Evolutionary conservation across 1,284 basidiomycete species (phyloP).

Genomic region (Tilletia indica): DNA sequence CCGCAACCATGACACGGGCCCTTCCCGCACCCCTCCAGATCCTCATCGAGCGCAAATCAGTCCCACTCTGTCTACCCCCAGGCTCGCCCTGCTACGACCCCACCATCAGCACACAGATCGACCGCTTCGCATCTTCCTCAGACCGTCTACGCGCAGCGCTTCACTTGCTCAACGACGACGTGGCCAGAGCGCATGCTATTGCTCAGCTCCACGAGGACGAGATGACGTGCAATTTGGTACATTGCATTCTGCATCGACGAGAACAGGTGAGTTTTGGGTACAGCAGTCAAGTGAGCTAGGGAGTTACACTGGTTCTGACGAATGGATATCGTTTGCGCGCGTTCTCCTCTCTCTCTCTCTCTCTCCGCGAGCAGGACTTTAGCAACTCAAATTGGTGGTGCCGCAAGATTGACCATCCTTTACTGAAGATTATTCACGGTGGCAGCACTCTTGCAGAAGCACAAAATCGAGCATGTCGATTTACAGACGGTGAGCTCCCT

Average conservation of each 20-base stretch:
- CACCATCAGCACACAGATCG: neutral
- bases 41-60: conserved; percentile 9
- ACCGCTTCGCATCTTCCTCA: neutral
- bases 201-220: neutral
- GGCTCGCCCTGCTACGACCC: conserved; percentile 13
- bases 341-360: neutral
- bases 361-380: neutral
- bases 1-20: neutral
- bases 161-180: conserved; percentile 7
- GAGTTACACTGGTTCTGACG: too few relatives aligned
- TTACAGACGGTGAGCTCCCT: conserved; percentile 10
- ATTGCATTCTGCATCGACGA: conserved; percentile 11
- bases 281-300: neutral
- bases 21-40: neutral
- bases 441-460: neutral
- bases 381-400: conserved; percentile 15
- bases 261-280: neutral
- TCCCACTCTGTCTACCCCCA: neutral
- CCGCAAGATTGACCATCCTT: neutral
- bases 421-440: conserved; percentile 4
- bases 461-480: conserved; percentile 7
- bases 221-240: conserved; percentile 4
- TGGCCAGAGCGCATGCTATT: neutral
- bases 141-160: neutral
- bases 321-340: too few relatives aligned